Conservation (phyloP, 139 green algal species). For the Gonium pectorale region DNA sequence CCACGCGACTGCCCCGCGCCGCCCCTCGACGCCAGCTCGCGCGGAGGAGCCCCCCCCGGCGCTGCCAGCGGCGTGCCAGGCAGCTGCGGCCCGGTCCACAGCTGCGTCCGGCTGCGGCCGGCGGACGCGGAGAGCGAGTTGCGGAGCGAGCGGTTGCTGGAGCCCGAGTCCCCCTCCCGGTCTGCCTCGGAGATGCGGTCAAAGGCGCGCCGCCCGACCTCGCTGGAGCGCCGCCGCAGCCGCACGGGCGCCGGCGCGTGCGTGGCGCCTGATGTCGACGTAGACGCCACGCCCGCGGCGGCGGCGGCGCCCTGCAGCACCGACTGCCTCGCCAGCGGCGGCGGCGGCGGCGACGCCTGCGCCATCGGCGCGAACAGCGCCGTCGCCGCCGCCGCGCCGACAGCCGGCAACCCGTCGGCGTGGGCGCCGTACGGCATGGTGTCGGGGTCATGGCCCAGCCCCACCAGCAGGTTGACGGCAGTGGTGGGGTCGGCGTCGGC, state of each 20-base stretch:
- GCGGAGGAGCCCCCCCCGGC: neutral
- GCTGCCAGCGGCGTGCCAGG: constrained; percentile 16
- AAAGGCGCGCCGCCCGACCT: neutral
- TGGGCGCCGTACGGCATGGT: neutral
- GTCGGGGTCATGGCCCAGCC: constrained; percentile 6
- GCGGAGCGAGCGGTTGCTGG: too few species aligned
- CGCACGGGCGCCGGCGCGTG: neutral
- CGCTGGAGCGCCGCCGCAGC: neutral
- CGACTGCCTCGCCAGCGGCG: neutral
- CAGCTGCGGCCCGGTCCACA: constrained; percentile 24
- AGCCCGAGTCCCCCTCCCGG: too few species aligned
- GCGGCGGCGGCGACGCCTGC: neutral
- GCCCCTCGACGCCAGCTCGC: neutral
- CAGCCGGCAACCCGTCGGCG: neutral
- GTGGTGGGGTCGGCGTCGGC: neutral
- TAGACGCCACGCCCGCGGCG: neutral
- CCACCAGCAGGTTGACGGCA: neutral
- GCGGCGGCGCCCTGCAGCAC: neutral
- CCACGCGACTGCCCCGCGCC: too few species aligned
- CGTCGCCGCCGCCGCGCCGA: neutral
- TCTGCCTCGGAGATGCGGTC: too few species aligned
- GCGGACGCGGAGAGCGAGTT: neutral
- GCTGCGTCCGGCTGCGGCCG: neutral
- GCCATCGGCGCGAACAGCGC: neutral
- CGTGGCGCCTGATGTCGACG: neutral